A percentile compares a stretch with the other conserved stretches of the same genome.
phyloP scores from a whole-genome alignment of 148 eudicot species.

The Rhododendron ferrugineum region DNA sequence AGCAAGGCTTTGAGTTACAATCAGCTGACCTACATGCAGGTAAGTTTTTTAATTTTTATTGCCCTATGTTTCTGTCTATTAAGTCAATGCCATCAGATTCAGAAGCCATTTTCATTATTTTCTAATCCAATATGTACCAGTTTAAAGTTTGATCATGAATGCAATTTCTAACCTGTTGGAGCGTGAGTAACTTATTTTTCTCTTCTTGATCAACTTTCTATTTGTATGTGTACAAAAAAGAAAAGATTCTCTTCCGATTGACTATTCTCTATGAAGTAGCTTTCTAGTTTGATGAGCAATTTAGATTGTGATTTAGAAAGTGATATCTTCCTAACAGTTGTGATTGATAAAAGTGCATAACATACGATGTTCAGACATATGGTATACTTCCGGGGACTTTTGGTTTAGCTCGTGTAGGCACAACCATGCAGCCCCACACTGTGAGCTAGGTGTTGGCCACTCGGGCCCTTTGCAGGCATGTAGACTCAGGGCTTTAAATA shows the following conservation, averaged over 20 bases:
- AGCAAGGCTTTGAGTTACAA: slow-evolving; percentile 68
- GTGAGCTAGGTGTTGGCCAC: not conserved
- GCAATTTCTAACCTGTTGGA: not conserved
- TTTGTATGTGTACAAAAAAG: not conserved
- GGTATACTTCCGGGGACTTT: not conserved
- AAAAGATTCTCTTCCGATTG: not conserved
- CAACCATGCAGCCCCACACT: not conserved
- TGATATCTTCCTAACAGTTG: not conserved
- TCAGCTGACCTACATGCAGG: slow-evolving; percentile 90
- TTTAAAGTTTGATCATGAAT: not conserved
- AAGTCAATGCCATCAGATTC: not conserved
- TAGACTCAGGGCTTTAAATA: not conserved
- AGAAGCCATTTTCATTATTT: slow-evolving; percentile 3
- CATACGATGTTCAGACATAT: not conserved
- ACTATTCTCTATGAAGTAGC: not conserved
- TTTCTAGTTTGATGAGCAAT: not conserved
- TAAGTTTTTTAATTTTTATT: slow-evolving; percentile 15
- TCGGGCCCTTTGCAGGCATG: not conserved
- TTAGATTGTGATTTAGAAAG: not conserved
- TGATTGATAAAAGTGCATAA: not conserved
- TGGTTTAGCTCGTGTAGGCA: not conserved
- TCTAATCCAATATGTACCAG: not conserved
- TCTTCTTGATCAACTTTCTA: not conserved
- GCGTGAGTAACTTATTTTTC: not conserved
- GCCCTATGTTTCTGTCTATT: slow-evolving; percentile 3